A percentile compares a stretch with the other conserved stretches of the same genome.
These are phyloP conservation scores for Ogataea salicorniae DNA, from an alignment of 805 yeast genomes.

Conservation along the genomic window DNA sequence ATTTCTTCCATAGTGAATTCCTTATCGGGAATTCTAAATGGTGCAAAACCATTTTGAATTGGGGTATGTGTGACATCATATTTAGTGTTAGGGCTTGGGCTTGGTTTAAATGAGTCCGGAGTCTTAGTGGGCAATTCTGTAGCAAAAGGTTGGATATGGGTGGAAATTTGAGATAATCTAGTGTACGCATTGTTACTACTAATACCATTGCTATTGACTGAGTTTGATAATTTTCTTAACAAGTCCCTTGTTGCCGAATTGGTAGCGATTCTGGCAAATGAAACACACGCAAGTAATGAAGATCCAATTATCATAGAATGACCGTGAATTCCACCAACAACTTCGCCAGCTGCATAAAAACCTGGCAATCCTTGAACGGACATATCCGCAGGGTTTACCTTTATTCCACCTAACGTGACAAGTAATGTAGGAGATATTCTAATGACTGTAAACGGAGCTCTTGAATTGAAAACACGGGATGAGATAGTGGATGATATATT, in stretches of 20 bases:
- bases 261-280: constrained; percentile 52
- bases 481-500: not conserved
- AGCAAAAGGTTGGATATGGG: constrained; percentile 6
- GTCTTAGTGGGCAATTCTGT: not conserved
- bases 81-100: too few relatives aligned
- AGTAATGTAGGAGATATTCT: constrained; percentile 13
- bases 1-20: constrained; percentile 45
- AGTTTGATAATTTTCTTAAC: constrained; percentile 11
- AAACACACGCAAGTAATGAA: constrained; percentile 54
- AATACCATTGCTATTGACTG: not conserved
- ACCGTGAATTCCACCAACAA: constrained; percentile 68
- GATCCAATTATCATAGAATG: constrained; percentile 57
- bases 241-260: constrained; percentile 29
- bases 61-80: too few relatives aligned
- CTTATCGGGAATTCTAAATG: constrained; percentile 38
- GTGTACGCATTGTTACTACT: not conserved
- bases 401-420: constrained; percentile 53
- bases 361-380: constrained; percentile 25
- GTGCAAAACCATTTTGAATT: not conserved
- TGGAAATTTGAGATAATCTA: constrained; percentile 6
- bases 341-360: constrained; percentile 63
- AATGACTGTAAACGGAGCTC: constrained; percentile 1
- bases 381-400: constrained; percentile 36
- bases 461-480: not conserved
- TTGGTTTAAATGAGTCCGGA: too few relatives aligned